These are phyloP conservation scores for Fusarium anthophilum DNA, from an alignment of 2,329 filamentous ascomycete genomes.

Conservation along the genomic window DNA sequence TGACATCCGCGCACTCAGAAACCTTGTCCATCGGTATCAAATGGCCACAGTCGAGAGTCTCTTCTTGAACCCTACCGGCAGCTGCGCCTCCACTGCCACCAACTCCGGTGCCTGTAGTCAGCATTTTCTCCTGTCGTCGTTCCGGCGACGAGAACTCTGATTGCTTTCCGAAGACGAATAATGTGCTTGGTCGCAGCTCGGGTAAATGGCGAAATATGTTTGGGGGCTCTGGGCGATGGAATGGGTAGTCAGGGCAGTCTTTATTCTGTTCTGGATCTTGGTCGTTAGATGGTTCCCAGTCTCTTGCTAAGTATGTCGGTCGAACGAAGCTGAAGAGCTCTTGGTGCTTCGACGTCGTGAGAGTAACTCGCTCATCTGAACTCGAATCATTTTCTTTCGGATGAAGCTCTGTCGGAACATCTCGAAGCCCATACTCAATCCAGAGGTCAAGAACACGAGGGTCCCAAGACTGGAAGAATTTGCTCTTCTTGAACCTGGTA, in stretches of 20 bases:
- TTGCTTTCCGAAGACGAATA: not conserved
- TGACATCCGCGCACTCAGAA: not conserved
- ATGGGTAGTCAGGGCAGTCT: not conserved
- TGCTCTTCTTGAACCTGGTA: not conserved
- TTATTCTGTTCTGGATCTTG: not conserved
- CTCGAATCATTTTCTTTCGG: not conserved
- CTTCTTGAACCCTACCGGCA: not conserved
- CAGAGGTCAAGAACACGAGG: not conserved
- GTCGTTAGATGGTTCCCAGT: not conserved
- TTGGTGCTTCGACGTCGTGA: not conserved
- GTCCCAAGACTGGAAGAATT: conserved; percentile 1
- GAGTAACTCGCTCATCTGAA: not conserved
- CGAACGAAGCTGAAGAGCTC: not conserved
- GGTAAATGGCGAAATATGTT: not conserved
- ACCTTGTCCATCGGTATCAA: conserved; percentile 1
- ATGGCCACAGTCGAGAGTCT: not conserved
- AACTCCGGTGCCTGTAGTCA: not conserved
- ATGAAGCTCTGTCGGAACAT: not conserved
- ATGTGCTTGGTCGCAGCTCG: not conserved
- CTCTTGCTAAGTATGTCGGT: not conserved
- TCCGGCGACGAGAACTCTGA: not conserved
- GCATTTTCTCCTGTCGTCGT: not conserved
- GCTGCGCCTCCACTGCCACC: not conserved
- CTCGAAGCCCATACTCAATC: not conserved
- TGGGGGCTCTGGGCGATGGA: not conserved